Percentiles rank a stretch among this genome's conserved stretches.
Evolutionary conservation across 2,329 filamentous ascomycete genomes (phyloP).

Genomic region (Diaporthe caulivora): DNA sequence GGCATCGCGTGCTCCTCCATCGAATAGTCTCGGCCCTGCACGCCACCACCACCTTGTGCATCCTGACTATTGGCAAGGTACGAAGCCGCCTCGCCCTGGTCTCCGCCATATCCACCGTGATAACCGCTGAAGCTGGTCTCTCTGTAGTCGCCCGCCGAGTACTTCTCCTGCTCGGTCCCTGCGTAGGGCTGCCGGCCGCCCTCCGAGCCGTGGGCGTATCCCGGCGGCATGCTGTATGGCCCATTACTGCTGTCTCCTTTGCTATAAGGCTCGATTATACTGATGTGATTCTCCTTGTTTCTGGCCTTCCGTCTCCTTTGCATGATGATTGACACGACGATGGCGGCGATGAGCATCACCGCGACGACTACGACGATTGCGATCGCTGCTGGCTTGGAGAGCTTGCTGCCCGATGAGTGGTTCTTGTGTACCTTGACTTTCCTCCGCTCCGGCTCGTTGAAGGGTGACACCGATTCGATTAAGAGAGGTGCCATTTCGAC

Average conservation of each 20-base stretch:
- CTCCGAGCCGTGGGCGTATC: neutral
- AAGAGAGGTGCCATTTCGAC: conserved; percentile 16
- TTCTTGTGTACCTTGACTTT: neutral
- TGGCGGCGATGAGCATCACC: neutral
- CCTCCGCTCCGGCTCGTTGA: neutral
- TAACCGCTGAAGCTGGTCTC: neutral
- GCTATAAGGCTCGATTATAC: neutral
- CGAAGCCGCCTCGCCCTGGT: neutral
- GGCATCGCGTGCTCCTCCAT: neutral
- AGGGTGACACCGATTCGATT: neutral
- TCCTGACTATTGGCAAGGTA: neutral
- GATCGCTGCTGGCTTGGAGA: conserved; percentile 2
- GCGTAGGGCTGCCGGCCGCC: neutral
- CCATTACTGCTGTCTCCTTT: neutral
- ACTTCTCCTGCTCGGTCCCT: neutral
- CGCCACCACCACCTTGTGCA: neutral
- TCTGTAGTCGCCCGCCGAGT: neutral
- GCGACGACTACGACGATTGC: neutral
- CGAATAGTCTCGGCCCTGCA: neutral
- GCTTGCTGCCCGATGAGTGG: neutral
- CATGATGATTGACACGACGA: neutral
- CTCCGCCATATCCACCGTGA: neutral
- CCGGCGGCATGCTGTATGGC: neutral
- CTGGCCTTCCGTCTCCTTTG: neutral
- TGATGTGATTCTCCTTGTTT: neutral